Evolutionary conservation across 306 rosid genomes (phyloP).

Genomic region (Malus orientalis): DNA sequence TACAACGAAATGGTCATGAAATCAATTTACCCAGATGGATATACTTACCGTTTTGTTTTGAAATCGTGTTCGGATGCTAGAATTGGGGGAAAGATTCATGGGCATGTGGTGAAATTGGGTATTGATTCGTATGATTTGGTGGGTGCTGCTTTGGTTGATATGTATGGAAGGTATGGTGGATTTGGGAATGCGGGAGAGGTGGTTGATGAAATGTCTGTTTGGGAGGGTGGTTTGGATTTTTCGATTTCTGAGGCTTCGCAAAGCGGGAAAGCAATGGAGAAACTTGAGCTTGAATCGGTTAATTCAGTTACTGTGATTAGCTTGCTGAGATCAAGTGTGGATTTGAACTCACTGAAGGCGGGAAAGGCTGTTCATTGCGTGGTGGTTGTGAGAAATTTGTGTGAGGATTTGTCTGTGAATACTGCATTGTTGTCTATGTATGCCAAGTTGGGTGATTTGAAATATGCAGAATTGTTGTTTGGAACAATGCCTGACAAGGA

Average conservation of each 20-base stretch:
- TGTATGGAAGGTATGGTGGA: conserved; percentile 17
- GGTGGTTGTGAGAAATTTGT: conserved; percentile 35
- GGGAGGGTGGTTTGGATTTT: conserved; percentile 11
- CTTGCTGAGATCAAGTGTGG: conserved; percentile 40
- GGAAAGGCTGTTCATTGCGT: conserved; percentile 47
- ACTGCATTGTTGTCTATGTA: conserved; percentile 71
- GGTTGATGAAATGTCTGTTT: conserved; percentile 12
- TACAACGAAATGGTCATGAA: conserved; percentile 47
- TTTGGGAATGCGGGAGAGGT: conserved; percentile 15
- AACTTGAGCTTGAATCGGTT: conserved; percentile 27
- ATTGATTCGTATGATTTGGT: conserved; percentile 40
- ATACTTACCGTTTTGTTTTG: conserved; percentile 36
- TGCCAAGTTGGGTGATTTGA: conserved; percentile 41
- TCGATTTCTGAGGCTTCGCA: conserved; percentile 35
- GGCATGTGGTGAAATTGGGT: conserved; percentile 54
- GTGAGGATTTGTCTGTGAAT: conserved; percentile 41
- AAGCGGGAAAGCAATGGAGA: conserved; percentile 6
- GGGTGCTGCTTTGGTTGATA: conserved; percentile 25
- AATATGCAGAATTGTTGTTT: conserved; percentile 40
- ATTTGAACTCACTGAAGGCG: conserved; percentile 29
- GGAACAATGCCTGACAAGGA: conserved; percentile 63
- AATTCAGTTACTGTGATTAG: conserved; percentile 30
- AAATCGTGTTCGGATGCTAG: conserved; percentile 29
- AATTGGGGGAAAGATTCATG: conserved; percentile 42
- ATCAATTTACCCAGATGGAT: conserved; percentile 41